These are phyloP conservation scores for Krasilnikovozyma curviuscula DNA, from an alignment of 768 basidiomycete genomes.

Conservation along the genomic window DNA sequence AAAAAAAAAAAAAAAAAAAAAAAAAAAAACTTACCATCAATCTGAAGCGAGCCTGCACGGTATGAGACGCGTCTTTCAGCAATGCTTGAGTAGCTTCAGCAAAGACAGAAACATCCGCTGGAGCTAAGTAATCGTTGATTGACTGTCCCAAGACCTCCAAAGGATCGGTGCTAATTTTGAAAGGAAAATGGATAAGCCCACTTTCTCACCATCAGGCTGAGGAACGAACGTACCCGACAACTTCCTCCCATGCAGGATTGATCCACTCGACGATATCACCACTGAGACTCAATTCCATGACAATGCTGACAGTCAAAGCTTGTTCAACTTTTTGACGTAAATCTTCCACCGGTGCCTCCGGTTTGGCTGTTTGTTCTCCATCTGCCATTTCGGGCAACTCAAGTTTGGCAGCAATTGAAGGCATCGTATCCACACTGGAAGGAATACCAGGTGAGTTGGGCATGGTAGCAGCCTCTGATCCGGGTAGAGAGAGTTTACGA, in stretches of 20 bases:
- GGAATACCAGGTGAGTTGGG: not conserved
- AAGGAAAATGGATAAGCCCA: not conserved
- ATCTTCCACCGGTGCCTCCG: conserved; percentile 70
- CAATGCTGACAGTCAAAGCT: conserved; percentile 86
- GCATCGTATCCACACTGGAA: not conserved
- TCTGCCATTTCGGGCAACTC: conserved; percentile 14
- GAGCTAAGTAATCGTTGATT: conserved; percentile 60
- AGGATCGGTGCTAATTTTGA: conserved; percentile 48
- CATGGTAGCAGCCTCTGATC: too few relatives aligned
- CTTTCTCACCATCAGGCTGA: not conserved
- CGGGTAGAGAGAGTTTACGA: too few relatives aligned
- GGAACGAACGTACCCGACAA: conserved; percentile 34
- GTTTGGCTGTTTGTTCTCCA: too few relatives aligned
- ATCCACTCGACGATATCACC: conserved; percentile 90
- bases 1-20: not conserved
- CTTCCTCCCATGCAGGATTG: conserved; percentile 84
- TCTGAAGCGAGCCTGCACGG: conserved; percentile 76
- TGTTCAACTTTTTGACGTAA: conserved; percentile 78
- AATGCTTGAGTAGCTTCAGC: conserved; percentile 66
- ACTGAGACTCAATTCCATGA: conserved; percentile 81
- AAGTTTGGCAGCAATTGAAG: conserved; percentile 2
- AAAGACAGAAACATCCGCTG: conserved; percentile 64
- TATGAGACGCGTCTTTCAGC: conserved; percentile 74
- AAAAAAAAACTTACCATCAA: conserved; percentile 37
- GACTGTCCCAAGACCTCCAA: conserved; percentile 56